phyloP scores from a whole-genome alignment of 345 rosid species.

The Citrus glauca region DNA sequence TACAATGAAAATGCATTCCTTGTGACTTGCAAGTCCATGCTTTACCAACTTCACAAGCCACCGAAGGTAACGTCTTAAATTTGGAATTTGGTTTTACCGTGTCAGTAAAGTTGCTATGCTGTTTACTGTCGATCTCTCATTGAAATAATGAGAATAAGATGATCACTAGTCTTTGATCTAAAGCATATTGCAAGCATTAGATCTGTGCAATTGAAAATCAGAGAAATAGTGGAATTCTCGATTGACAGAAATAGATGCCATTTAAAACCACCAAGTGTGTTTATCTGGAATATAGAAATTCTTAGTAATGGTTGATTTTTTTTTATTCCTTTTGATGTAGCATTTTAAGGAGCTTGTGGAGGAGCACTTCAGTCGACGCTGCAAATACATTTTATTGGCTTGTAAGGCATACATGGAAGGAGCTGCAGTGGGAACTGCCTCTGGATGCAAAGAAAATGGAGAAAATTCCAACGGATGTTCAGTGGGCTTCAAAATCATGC shows the following conservation, averaged over 20 bases:
- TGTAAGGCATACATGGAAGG: constrained; percentile 83
- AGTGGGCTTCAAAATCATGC: constrained; percentile 95
- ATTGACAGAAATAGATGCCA: background rate
- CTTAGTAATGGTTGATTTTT: background rate
- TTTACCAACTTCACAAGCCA: constrained; percentile 57
- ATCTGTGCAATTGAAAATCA: background rate
- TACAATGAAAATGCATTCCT: constrained; percentile 88
- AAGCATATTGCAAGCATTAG: background rate
- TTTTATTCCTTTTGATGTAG: constrained; percentile 35
- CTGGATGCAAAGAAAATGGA: constrained; percentile 14
- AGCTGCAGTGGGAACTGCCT: constrained; percentile 50
- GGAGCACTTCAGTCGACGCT: constrained; percentile 57
- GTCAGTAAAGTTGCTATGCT: background rate
- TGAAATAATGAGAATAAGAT: background rate
- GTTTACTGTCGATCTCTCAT: background rate
- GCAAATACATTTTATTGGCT: constrained; percentile 43
- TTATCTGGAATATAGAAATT: background rate
- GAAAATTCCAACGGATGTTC: constrained; percentile 50
- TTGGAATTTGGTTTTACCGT: background rate
- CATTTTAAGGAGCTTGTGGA: constrained; percentile 73
- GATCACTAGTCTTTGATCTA: background rate
- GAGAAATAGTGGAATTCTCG: background rate
- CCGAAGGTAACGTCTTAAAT: constrained; percentile 54
- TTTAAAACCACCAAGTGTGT: background rate
- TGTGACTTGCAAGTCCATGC: constrained; percentile 84